Evolutionary conservation across 805 yeast species (phyloP).

Genomic region (Metschnikowia gelsemii): DNA sequence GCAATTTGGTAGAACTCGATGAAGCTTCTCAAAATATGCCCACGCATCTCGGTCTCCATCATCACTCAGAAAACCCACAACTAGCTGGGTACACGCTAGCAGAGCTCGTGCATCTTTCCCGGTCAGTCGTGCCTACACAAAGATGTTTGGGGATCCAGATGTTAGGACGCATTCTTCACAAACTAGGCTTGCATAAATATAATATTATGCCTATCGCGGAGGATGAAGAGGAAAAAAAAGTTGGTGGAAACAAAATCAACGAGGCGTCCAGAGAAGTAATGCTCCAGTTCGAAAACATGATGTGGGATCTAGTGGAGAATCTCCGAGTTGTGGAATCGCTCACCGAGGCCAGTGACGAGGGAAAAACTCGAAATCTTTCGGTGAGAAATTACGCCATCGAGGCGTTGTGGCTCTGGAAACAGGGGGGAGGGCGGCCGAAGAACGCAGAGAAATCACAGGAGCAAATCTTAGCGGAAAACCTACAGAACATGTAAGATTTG

Average conservation of each 20-base stretch:
- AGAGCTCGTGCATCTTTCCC: constrained; percentile 74
- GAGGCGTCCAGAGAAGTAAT: constrained; percentile 35
- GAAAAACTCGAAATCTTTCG: constrained; percentile 60
- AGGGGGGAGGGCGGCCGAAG: constrained; percentile 43
- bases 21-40: constrained; percentile 38
- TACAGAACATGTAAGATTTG: constrained; percentile 16
- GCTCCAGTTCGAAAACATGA: constrained; percentile 47
- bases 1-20: constrained; percentile 61
- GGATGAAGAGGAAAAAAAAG: constrained; percentile 33
- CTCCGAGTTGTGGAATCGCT: constrained; percentile 64
- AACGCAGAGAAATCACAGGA: constrained; percentile 24
- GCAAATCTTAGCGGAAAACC: constrained; percentile 27
- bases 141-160: constrained; percentile 84
- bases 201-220: constrained; percentile 48
- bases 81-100: constrained; percentile 89
- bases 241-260: constrained; percentile 32
- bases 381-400: constrained; percentile 83
- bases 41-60: constrained; percentile 73
- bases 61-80: constrained; percentile 85
- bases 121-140: constrained; percentile 82
- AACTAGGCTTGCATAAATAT: constrained; percentile 65
- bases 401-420: constrained; percentile 86
- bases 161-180: constrained; percentile 81
- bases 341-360: constrained; percentile 66
- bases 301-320: constrained; percentile 72